Evolutionary conservation across 163 green algal genomes (phyloP).

Genomic region (Volvox carteri): DNA sequence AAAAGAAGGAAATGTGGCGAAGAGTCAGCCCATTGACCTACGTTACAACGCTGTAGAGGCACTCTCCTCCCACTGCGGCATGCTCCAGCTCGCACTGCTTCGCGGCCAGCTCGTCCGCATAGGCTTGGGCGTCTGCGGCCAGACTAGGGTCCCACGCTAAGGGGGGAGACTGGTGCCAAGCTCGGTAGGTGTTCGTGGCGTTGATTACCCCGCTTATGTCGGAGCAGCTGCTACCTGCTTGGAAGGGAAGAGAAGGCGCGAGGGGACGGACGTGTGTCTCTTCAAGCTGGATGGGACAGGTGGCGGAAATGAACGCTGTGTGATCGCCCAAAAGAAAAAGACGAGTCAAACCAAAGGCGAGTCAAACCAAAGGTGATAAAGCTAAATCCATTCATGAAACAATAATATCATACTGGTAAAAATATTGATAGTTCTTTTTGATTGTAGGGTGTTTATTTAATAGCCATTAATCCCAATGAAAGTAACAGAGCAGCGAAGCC

Average conservation of each 20-base stretch:
- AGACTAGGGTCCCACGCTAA: not conserved
- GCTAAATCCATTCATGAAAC: too few species aligned
- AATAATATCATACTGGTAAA: too few species aligned
- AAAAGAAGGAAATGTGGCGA: too few species aligned
- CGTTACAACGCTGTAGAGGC: slow-evolving; percentile 7
- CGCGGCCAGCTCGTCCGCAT: slow-evolving; percentile 11
- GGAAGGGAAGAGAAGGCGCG: not conserved
- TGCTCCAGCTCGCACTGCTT: slow-evolving; percentile 27
- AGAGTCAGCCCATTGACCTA: not conserved
- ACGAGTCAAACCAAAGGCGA: too few species aligned
- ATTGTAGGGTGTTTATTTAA: too few species aligned
- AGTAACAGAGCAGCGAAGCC: too few species aligned
- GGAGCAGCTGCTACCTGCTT: not conserved
- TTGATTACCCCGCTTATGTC: not conserved
- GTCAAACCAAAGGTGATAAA: too few species aligned
- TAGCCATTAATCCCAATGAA: too few species aligned
- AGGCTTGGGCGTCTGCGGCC: not conserved
- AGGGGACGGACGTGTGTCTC: not conserved
- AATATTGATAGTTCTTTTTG: too few species aligned
- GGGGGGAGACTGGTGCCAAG: not conserved
- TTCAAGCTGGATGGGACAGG: not conserved
- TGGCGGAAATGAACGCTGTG: too few species aligned
- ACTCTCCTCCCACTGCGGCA: not conserved
- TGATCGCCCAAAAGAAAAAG: too few species aligned
- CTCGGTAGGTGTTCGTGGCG: slow-evolving; percentile 17